Evolutionary conservation across 371 early-diverging fungal species (phyloP).

Genomic region (Rhizomucor pusillus): DNA sequence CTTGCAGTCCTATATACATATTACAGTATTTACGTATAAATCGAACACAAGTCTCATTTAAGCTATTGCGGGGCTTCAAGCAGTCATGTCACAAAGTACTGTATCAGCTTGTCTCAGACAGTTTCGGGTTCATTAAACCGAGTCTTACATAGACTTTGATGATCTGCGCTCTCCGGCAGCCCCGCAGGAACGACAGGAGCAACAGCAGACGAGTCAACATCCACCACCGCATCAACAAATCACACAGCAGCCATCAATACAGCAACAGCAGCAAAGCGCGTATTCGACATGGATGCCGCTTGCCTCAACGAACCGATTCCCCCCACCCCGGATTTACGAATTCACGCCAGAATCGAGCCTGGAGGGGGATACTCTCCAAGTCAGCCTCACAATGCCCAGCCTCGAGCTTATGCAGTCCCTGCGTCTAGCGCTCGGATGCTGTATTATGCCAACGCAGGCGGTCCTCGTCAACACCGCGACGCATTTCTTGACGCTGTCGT

Average conservation of each 20-base stretch:
- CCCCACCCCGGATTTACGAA: constrained; percentile 20
- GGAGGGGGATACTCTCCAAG: constrained; percentile 19
- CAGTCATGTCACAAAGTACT: constrained; percentile 25
- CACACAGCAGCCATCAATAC: constrained; percentile 2
- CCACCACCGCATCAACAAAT: constrained; percentile 5
- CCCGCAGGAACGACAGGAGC: constrained; percentile 5
- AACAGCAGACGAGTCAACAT: neutral
- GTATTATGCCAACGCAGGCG: constrained; percentile 14
- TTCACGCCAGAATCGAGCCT: constrained; percentile 17
- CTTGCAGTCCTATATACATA: neutral
- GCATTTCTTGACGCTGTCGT: constrained; percentile 12
- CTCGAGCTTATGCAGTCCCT: constrained; percentile 11
- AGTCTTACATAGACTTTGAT: constrained; percentile 1
- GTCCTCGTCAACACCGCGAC: constrained; percentile 15
- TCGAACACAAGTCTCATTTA: neutral
- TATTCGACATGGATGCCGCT: constrained; percentile 14
- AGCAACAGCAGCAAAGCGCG: constrained; percentile 9
- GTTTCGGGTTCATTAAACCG: neutral
- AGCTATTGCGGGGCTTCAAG: constrained; percentile 24
- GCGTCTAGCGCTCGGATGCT: constrained; percentile 21
- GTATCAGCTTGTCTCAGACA: constrained; percentile 2
- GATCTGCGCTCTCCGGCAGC: constrained; percentile 13
- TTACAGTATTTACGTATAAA: neutral
- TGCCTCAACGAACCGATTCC: constrained; percentile 12
- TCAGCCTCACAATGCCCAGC: constrained; percentile 12